Conservation (phyloP, 129 eudicot genomes). For the Saposhnikovia divaricata region DNA sequence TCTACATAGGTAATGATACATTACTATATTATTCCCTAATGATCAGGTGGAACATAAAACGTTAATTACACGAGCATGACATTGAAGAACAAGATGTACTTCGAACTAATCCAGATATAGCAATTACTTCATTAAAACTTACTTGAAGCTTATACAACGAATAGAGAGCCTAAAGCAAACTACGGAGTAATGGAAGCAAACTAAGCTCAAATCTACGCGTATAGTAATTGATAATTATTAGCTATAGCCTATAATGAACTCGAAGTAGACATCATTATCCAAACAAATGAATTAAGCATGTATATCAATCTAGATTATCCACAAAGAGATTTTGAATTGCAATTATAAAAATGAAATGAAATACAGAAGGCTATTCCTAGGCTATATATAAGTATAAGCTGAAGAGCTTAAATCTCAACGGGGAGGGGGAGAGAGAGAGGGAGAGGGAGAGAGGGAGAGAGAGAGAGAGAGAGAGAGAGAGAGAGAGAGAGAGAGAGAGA, state of each 20-base stretch:
- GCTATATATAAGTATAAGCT: no score
- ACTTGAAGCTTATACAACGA: background rate
- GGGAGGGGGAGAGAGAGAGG: background rate
- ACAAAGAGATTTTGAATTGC: background rate
- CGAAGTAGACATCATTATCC: background rate
- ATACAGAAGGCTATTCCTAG: no score
- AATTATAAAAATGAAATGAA: no score
- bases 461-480: no score
- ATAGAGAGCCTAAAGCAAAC: background rate
- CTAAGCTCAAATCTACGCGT: background rate
- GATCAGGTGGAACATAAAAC: background rate
- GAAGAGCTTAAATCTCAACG: background rate
- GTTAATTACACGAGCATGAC: background rate
- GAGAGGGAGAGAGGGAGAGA: no score
- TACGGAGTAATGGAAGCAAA: background rate
- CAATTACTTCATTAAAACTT: background rate
- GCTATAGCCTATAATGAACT: background rate
- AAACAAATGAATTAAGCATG: background rate
- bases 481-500: background rate
- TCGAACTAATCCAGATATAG: background rate
- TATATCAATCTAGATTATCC: background rate
- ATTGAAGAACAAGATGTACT: background rate
- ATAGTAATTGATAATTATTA: background rate
- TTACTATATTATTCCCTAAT: background rate
- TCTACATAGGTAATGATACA: background rate